phyloP scores from a whole-genome alignment of 2,329 filamentous ascomycete genomes.

The Fusarium tricinctum region DNA sequence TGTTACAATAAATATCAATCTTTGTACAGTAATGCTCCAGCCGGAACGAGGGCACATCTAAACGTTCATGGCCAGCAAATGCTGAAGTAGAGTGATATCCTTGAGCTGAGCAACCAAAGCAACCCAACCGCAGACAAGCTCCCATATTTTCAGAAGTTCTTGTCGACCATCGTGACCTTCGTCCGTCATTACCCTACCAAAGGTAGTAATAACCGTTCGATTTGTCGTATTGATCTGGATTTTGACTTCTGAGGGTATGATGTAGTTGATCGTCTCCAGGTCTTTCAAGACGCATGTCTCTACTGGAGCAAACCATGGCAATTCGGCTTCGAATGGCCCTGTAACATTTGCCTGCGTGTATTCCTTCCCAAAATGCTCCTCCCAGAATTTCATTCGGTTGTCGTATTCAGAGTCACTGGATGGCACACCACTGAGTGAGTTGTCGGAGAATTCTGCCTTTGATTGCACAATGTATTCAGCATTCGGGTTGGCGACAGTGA shows the following conservation, averaged over 20 bases:
- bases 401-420: neutral
- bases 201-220: neutral
- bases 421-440: neutral
- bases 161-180: neutral
- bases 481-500: neutral
- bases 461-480: neutral
- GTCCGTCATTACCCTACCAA: no score
- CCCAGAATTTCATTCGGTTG: neutral
- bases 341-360: neutral
- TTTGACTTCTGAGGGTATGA: fast-evolving
- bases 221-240: conserved; percentile 11
- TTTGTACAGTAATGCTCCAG: no score
- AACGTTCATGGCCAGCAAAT: neutral
- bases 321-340: conserved; percentile 3
- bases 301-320: fast-evolving
- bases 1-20: no score
- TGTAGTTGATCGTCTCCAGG: neutral
- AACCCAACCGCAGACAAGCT: neutral
- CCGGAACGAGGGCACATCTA: no score
- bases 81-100: neutral
- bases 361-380: neutral
- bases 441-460: neutral
- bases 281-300: neutral
- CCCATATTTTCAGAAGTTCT: neutral
- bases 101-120: neutral